These are phyloP conservation scores for Fraxinus velutina DNA, from an alignment of 305 asterid species.

Conservation along the genomic window DNA sequence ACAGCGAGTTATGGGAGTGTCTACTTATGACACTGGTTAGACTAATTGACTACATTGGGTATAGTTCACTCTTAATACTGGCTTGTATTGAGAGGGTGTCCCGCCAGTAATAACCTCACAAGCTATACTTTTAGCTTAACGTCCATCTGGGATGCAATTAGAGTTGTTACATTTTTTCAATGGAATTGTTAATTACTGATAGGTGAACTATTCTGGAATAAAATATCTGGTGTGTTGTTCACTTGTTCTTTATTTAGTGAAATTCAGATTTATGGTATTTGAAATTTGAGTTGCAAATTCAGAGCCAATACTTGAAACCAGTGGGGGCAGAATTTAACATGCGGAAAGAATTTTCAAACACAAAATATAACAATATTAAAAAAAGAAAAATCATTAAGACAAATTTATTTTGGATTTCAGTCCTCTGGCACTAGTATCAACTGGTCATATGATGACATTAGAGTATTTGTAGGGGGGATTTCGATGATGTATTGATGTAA, in stretches of 20 bases:
- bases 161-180: background rate
- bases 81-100: background rate
- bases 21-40: background rate
- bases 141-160: background rate
- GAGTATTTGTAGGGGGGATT: slow-evolving; percentile 23
- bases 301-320: background rate
- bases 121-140: background rate
- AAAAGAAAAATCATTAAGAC: background rate
- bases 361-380: background rate
- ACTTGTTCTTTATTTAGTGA: slow-evolving; percentile 5
- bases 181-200: background rate
- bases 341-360: background rate
- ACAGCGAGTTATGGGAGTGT: background rate
- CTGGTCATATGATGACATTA: slow-evolving; percentile 27
- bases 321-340: background rate
- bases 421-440: background rate
- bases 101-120: background rate
- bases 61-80: background rate
- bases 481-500: background rate
- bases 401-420: background rate
- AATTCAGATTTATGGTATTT: slow-evolving; percentile 1
- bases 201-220: slow-evolving; percentile 1
- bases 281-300: background rate
- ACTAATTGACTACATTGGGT: background rate
- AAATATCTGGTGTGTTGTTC: slow-evolving; percentile 3